A percentile compares a stretch with the other conserved stretches of the same genome.
These are phyloP conservation scores for Lyophyllum shimeji DNA, from an alignment of 768 basidiomycete species.

Conservation along the genomic window DNA sequence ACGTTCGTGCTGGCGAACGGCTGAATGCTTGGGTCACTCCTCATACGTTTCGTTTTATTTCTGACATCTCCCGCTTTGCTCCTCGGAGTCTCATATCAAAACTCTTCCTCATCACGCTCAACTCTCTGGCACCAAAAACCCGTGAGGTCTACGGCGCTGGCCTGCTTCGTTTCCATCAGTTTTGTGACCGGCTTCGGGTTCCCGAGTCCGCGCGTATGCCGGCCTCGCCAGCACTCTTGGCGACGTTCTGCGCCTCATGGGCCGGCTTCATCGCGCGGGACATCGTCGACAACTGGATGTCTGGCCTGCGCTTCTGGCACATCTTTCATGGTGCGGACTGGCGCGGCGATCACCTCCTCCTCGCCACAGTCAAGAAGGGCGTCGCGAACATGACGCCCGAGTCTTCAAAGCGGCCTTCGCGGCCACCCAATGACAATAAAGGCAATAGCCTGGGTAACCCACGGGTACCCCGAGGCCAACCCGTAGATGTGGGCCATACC, in stretches of 20 bases:
- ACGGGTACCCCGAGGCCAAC: too few species aligned
- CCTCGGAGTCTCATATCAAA: background rate
- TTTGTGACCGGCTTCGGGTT: background rate
- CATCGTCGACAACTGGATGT: conserved; percentile 10
- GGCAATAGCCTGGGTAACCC: too few species aligned
- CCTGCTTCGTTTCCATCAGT: background rate
- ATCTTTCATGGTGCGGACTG: too few species aligned
- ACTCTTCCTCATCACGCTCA: background rate
- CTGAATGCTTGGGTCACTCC: background rate
- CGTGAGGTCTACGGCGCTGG: background rate
- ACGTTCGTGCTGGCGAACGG: background rate
- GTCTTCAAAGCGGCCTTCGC: background rate
- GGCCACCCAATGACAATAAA: too few species aligned
- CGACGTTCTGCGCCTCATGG: conserved; percentile 22
- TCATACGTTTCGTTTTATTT: background rate
- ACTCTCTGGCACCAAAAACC: background rate
- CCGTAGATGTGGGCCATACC: too few species aligned
- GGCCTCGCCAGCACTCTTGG: conserved; percentile 24
- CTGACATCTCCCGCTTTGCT: background rate
- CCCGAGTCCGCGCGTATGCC: conserved; percentile 21
- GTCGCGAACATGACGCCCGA: background rate
- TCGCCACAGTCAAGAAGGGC: conserved; percentile 8
- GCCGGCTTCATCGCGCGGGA: conserved; percentile 12
- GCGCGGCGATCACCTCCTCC: conserved; percentile 13
- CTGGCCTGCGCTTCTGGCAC: too few species aligned